phyloP scores from a whole-genome alignment of 805 yeast genomes.

The Ogataea pignaliae region DNA sequence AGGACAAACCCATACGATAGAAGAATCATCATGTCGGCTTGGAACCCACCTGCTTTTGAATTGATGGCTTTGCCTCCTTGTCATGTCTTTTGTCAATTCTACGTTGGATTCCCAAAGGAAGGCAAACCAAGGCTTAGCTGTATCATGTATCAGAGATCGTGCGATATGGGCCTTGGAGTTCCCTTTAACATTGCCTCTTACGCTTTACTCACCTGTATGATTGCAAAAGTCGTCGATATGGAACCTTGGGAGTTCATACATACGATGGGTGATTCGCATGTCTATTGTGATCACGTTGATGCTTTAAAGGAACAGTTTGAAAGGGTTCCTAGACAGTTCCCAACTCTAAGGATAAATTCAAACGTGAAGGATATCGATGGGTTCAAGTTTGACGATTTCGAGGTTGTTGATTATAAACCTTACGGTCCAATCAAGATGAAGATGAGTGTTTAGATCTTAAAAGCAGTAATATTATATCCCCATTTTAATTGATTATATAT shows the following conservation, averaged over 20 bases:
- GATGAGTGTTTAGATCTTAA: constrained; percentile 95
- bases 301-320: constrained; percentile 77
- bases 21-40: constrained; percentile 90
- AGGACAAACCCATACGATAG: constrained; percentile 91
- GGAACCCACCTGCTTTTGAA: constrained; percentile 96
- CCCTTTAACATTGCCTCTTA: constrained; percentile 98
- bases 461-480: not conserved
- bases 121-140: constrained; percentile 73
- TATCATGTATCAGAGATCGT: constrained; percentile 90
- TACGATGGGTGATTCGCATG: constrained; percentile 96
- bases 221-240: constrained; percentile 92
- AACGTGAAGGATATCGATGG: constrained; percentile 74
- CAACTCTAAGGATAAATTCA: constrained; percentile 68
- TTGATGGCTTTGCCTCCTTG: constrained; percentile 99
- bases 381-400: constrained; percentile 85
- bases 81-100: constrained; percentile 93
- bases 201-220: constrained; percentile 88
- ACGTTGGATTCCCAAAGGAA: constrained; percentile 74
- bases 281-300: constrained; percentile 88
- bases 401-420: constrained; percentile 74
- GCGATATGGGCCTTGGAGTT: constrained; percentile 99
- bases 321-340: constrained; percentile 77
- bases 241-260: constrained; percentile 95
- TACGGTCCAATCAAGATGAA: constrained; percentile 86
- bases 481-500: not conserved